Base-by-base conservation (phyloP, 2,329 filamentous ascomycete species). In the Corinectria fuckeliana region DNA sequence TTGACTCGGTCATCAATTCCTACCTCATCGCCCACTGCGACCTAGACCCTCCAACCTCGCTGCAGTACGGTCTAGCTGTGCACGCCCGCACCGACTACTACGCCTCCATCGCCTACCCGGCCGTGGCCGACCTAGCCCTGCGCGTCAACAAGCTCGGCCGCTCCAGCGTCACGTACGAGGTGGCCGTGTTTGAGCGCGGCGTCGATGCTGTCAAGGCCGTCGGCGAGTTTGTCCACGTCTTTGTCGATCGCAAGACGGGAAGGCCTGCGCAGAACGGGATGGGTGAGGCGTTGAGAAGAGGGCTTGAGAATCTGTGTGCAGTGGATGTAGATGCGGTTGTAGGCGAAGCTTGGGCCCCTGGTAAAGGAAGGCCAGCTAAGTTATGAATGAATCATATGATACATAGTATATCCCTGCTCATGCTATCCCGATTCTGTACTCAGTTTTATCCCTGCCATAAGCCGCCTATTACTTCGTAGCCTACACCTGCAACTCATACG, bases 81-180 rank as follows among this genome's bases (percentile, higher is more conserved):
- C 91, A 93, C 71, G 90, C 91, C 1, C 89, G 93, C 73, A 93
- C 89, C 71, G 89, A 96, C 78, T 97, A 92, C 77, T 91, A 97
- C 71, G 86, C 88, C 0, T 89, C 91, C 0, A 87, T 95, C 39
- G 86, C 89, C 3, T 97, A 94, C 69, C 94, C 94, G 1, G 88
- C 90, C 32, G 82, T 93, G 3, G 85, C 96, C 0, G 92, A 97
- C 67, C 82, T 97, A 4, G 91, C 88, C 1, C 76, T 98, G 41
- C 85, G 93, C 11, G 92, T 97, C 32, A 91, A 90, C 66, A 93
- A 90, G 75, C 82, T 98, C 7, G 93, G 93, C 4, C 91, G 87
- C 67, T 92, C 91, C 23, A 97, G 92, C 70, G 93, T 96, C 8
- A 91, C 88, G 11, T 98, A 97, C 72, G 94, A 98, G 73, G 86